phyloP scores from a whole-genome alignment of 495 filamentous ascomycete species.

The Ascodesmis nigricans region DNA sequence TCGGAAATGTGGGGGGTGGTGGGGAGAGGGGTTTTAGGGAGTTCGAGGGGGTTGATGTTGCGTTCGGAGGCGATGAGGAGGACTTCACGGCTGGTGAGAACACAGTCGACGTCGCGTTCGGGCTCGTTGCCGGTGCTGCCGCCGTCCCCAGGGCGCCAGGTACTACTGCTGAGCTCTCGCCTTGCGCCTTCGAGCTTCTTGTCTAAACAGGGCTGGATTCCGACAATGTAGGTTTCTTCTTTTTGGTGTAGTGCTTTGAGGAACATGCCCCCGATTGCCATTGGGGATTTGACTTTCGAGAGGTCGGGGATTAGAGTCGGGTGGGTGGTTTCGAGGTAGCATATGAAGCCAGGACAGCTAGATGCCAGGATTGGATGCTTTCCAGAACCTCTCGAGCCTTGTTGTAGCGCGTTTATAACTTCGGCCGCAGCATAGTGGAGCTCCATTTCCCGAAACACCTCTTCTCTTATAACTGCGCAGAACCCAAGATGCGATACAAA shows the following conservation, averaged over 20 bases:
- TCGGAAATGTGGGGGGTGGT: slow-evolving; percentile 14
- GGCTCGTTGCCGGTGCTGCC: slow-evolving; percentile 13
- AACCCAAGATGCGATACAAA: slow-evolving; percentile 57
- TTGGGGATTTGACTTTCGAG: slow-evolving; percentile 77
- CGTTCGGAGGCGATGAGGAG: slow-evolving; percentile 66
- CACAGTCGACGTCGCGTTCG: slow-evolving; percentile 81
- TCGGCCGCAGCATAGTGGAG: slow-evolving; percentile 72
- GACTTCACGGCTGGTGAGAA: slow-evolving; percentile 85
- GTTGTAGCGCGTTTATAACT: slow-evolving; percentile 37
- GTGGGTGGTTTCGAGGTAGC: slow-evolving; percentile 94
- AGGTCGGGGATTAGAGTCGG: slow-evolving; percentile 80
- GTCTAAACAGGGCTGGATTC: slow-evolving; percentile 96
- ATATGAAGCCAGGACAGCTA: slow-evolving; percentile 93
- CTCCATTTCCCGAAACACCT: slow-evolving; percentile 44
- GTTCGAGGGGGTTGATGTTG: slow-evolving; percentile 43
- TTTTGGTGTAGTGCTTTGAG: slow-evolving; percentile 50
- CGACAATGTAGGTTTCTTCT: slow-evolving; percentile 75
- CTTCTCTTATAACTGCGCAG: slow-evolving; percentile 71
- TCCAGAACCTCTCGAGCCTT: background rate
- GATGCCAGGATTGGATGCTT: slow-evolving; percentile 61
- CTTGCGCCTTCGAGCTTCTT: slow-evolving; percentile 95
- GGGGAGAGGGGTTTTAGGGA: slow-evolving; percentile 36
- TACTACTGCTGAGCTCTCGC: slow-evolving; percentile 64
- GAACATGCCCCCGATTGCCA: slow-evolving; percentile 73
- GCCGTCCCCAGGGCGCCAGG: slow-evolving; percentile 31